Percentiles rank a stretch among this genome's conserved stretches.
Conservation (phyloP, 2,329 filamentous ascomycete genomes). For the Botrytis paeoniae region DNA sequence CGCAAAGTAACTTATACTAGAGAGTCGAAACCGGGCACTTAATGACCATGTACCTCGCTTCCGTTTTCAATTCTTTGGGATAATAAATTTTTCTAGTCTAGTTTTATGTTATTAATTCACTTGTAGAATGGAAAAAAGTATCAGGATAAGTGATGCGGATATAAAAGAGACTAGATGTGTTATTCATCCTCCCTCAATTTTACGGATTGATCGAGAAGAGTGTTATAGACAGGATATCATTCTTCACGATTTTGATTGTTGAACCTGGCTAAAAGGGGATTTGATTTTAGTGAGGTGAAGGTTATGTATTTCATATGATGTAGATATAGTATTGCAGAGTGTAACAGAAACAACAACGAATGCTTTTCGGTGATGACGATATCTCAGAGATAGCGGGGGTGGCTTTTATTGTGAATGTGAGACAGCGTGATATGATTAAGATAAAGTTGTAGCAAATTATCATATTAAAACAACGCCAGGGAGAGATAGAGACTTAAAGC, state of each 20-base stretch:
- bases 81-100: too few relatives aligned
- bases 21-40: too few relatives aligned
- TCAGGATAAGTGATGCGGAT: neutral
- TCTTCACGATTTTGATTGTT: too few relatives aligned
- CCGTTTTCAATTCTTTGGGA: too few relatives aligned
- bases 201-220: neutral
- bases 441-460: neutral
- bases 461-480: neutral
- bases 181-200: neutral
- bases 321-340: neutral
- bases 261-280: too few relatives aligned
- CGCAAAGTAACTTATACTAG: neutral
- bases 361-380: neutral
- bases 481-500: neutral
- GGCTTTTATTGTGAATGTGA: too few relatives aligned
- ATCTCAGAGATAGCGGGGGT: neutral
- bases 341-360: neutral
- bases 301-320: neutral
- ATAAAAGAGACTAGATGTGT: neutral
- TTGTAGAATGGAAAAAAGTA: rapidly evolving
- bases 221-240: neutral
- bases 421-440: too few relatives aligned
- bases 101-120: too few relatives aligned
- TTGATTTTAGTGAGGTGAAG: neutral
- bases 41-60: too few relatives aligned